phyloP scores from a whole-genome alignment of 1,139 yeast species.

The Saccharomyces pastorianus region DNA sequence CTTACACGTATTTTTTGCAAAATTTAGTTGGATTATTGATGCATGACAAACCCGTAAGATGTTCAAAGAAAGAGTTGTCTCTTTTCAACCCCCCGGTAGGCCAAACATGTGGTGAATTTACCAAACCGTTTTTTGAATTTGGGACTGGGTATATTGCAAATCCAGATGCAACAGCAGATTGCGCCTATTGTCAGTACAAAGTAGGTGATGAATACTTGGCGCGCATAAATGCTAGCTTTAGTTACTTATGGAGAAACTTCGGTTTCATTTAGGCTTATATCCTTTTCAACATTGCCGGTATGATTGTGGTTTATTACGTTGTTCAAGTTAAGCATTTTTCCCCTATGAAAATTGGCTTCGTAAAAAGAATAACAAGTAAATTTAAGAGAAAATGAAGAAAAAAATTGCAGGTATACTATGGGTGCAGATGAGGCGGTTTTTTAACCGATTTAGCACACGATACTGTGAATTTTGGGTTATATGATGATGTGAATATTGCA shows the following conservation, averaged over 20 bases:
- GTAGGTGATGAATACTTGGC: conserved; percentile 48
- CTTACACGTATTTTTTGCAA: conserved; percentile 59
- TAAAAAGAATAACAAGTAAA: neutral
- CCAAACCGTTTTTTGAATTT: conserved; percentile 31
- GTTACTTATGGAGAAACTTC: conserved; percentile 56
- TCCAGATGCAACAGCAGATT: conserved; percentile 44
- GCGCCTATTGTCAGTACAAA: conserved; percentile 51
- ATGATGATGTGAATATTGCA: neutral
- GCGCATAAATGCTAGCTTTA: conserved; percentile 38
- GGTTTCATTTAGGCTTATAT: conserved; percentile 54
- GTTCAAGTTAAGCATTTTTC: conserved; percentile 25
- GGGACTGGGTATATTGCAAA: conserved; percentile 46
- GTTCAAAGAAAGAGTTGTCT: conserved; percentile 45
- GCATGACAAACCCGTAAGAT: conserved; percentile 48
- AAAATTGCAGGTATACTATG: neutral
- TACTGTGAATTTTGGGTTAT: neutral
- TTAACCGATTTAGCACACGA: neutral
- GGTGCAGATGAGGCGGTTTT: neutral
- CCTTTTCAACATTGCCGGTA: conserved; percentile 43
- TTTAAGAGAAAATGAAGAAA: neutral
- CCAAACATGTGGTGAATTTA: conserved; percentile 50
- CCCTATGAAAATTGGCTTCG: conserved; percentile 4
- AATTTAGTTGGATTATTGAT: conserved; percentile 46
- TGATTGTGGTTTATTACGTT: conserved; percentile 39
- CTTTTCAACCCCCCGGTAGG: conserved; percentile 51